These are phyloP conservation scores for Apophysomyces variabilis DNA, from an alignment of 371 early-diverging fungal species.

Conservation along the genomic window DNA sequence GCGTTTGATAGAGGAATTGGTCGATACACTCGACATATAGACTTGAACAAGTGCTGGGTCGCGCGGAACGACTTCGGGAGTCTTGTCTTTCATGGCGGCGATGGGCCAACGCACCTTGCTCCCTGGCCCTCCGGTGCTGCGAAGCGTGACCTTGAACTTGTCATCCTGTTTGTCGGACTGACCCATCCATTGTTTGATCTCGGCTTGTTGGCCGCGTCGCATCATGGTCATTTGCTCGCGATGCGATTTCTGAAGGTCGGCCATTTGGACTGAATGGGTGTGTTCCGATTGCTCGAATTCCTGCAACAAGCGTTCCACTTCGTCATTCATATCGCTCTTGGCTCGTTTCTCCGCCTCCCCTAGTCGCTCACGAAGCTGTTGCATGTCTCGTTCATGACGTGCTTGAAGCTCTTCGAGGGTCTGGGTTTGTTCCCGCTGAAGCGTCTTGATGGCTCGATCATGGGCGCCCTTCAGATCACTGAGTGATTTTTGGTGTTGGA, in stretches of 20 bases:
- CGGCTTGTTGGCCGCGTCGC: constrained; percentile 38
- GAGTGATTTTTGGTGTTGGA: constrained; percentile 42
- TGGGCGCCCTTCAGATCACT: constrained; percentile 37
- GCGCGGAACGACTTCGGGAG: constrained; percentile 24
- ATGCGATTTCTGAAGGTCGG: constrained; percentile 40
- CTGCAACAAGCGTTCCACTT: constrained; percentile 45
- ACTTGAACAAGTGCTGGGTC: constrained; percentile 38
- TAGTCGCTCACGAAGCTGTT: constrained; percentile 32
- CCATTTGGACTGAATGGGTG: constrained; percentile 44
- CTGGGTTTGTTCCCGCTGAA: constrained; percentile 41
- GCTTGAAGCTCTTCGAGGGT: constrained; percentile 29
- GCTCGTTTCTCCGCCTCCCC: constrained; percentile 40
- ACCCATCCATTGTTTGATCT: constrained; percentile 14
- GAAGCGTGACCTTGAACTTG: constrained; percentile 12
- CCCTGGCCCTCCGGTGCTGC: constrained; percentile 26
- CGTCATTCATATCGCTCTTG: constrained; percentile 45
- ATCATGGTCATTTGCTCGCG: constrained; percentile 42
- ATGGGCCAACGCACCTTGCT: constrained; percentile 30
- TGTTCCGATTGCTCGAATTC: constrained; percentile 60
- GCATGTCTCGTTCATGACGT: constrained; percentile 33
- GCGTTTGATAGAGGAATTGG: constrained; percentile 35
- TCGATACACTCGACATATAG: constrained; percentile 41
- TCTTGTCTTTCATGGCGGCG: constrained; percentile 8
- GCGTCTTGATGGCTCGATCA: constrained; percentile 30
- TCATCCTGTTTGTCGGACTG: neutral